Evolutionary conservation across 2,329 filamentous ascomycete genomes (phyloP), one percentile per base, ranked within the genome.

Genomic region (Didymellaceae sp.): DNA sequence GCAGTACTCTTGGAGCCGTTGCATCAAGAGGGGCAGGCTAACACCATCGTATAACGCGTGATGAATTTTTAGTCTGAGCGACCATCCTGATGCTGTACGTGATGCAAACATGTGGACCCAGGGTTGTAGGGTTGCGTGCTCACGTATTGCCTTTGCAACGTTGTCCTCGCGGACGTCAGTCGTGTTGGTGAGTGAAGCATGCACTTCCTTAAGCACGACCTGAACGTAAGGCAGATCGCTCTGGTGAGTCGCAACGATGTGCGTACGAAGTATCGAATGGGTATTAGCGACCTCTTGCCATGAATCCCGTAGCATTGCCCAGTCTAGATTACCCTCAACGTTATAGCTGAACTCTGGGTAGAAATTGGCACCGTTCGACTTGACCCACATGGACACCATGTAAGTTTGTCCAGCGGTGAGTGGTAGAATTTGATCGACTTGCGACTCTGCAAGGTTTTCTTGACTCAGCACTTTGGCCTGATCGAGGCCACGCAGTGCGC

Each of bases 11-110:
- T 79, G 71, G 10, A 87, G 73, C 31, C 81, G 73, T 11, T 79
- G 66, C 17, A 91, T 75, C 5, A 96, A 74, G 0, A 80, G 67
- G 1, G 86, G 83, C 4, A 97, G 76, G 61, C 89, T 94, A 52
- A 95, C 80, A 5, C 87, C 91, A 68, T 97, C 93, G 66, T 97
- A 97, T 0, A 97, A 78, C 0, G 89, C 89, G 68, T 97, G 92
- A 56, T 96, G 91, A 4, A 97, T 86, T 20, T 78, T 76, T 2
- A 81, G 74, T 35, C 74, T 59, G 34, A 79, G 47, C 6, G 59
- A 52, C 58, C 74, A 77, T 13, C 70, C 69, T 18, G 45, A 47
- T 2, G 55, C n/a, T 1, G 54, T 65, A 37, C 66, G 59, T 17
- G 62, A 66, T 6, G 68, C 73, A 52, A 73, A 69, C 5, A 80